These are phyloP conservation scores for Trichoderma harzianum DNA, from an alignment of 2,329 filamentous ascomycete genomes.

Conservation along the genomic window DNA sequence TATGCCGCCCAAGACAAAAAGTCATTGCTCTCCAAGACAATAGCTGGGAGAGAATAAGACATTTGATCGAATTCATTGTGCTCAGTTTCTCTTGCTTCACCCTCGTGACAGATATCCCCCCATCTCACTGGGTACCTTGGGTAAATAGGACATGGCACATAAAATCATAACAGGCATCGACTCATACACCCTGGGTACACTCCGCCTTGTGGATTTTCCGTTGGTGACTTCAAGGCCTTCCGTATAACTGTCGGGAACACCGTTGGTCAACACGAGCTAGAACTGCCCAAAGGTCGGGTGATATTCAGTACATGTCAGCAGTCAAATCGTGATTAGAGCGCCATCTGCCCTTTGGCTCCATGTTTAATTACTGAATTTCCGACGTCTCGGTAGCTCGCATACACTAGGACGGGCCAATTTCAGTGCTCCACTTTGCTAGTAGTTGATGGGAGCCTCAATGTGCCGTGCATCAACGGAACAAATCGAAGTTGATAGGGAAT, in stretches of 20 bases:
- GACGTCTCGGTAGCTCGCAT: neutral
- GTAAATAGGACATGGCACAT: too few relatives aligned
- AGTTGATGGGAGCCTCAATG: neutral
- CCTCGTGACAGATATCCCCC: neutral
- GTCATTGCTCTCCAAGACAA: neutral
- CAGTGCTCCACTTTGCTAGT: neutral
- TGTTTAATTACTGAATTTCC: constrained; percentile 13
- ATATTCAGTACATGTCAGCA: neutral
- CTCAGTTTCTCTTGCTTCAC: neutral
- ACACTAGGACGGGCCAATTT: neutral
- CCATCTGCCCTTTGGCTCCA: neutral
- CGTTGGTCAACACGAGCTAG: neutral
- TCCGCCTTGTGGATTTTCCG: neutral
- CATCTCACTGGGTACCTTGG: neutral
- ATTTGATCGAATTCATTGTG: neutral
- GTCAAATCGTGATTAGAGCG: neutral
- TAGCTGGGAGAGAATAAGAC: neutral
- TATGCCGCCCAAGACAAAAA: constrained; percentile 3
- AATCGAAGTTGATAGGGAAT: neutral
- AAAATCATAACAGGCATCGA: neutral
- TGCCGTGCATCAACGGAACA: neutral
- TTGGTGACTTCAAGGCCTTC: neutral
- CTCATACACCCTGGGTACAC: neutral
- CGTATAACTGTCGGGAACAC: neutral
- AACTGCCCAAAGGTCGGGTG: neutral